A percentile compares a stretch with the other conserved stretches of the same genome.
Evolutionary conservation across 2,329 filamentous ascomycete species (phyloP).

Genomic region (Fusarium sp.): DNA sequence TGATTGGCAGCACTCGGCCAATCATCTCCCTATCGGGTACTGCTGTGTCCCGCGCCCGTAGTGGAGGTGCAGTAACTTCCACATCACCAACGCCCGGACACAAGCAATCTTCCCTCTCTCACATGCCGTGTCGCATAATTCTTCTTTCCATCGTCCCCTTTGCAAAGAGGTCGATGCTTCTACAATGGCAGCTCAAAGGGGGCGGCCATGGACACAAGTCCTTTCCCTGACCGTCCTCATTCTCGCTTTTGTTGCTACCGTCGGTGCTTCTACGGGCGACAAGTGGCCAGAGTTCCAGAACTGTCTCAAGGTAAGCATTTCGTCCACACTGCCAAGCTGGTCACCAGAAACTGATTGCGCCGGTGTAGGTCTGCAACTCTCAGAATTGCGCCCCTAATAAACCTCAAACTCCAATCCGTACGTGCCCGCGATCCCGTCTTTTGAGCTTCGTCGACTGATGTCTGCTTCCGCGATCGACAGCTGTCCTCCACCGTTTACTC

Average conservation of each 20-base stretch:
- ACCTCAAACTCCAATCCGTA: slow-evolving; percentile 75
- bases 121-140: slow-evolving; percentile 12
- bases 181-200: slow-evolving; percentile 48
- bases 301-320: slow-evolving; percentile 77
- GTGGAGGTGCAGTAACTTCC: slow-evolving; percentile 14
- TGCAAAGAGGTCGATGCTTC: slow-evolving; percentile 45
- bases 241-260: slow-evolving; percentile 56
- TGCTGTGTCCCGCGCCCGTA: slow-evolving; percentile 3
- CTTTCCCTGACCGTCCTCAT: slow-evolving; percentile 51
- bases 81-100: slow-evolving; percentile 34
- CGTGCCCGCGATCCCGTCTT: slow-evolving; percentile 47
- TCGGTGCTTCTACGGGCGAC: slow-evolving; percentile 83
- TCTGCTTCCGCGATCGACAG: slow-evolving; percentile 57
- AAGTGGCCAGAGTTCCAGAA: slow-evolving; percentile 86
- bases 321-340: neutral
- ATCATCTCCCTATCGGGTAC: slow-evolving; percentile 29
- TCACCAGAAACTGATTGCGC: slow-evolving; percentile 23
- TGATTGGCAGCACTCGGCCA: slow-evolving; percentile 19
- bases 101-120: slow-evolving; percentile 12
- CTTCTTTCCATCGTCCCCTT: neutral
- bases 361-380: slow-evolving; percentile 76
- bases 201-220: slow-evolving; percentile 48
- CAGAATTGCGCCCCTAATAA: slow-evolving; percentile 81
- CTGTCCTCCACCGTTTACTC: slow-evolving; percentile 85
- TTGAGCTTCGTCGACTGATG: slow-evolving; percentile 19